phyloP scores from a whole-genome alignment of 1,284 basidiomycete genomes.

The Cronartium quercuum region DNA sequence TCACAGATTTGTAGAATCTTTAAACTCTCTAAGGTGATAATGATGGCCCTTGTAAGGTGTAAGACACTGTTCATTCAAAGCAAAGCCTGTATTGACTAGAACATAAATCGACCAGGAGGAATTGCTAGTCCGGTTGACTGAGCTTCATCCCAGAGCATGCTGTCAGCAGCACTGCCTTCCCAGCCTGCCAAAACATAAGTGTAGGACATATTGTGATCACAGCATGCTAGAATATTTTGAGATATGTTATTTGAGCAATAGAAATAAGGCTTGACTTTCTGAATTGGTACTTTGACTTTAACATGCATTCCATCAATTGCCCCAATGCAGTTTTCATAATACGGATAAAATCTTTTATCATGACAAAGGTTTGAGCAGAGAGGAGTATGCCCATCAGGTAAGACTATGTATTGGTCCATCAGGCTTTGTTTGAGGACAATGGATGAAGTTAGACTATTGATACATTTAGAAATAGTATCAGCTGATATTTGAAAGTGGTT shows the following conservation, averaged over 20 bases:
- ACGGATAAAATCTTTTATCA: neutral
- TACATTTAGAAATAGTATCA: neutral
- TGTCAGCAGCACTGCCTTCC: conserved; percentile 11
- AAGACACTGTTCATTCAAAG: conserved; percentile 25
- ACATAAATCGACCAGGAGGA: neutral
- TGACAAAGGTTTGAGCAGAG: neutral
- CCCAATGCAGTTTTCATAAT: neutral
- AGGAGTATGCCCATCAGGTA: too few relatives aligned
- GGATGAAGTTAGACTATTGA: neutral
- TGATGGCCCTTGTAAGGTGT: conserved; percentile 49
- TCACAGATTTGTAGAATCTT: too few relatives aligned
- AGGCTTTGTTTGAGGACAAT: neutral
- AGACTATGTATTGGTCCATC: neutral
- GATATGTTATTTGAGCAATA: conserved; percentile 45
- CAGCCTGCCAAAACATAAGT: conserved; percentile 12
- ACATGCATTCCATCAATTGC: neutral
- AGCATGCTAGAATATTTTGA: conserved; percentile 6
- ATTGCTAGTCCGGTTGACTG: too few relatives aligned
- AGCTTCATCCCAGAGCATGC: neutral
- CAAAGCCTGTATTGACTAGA: conserved; percentile 9
- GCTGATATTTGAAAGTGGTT: neutral
- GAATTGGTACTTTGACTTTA: conserved; percentile 10
- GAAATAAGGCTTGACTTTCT: conserved; percentile 40
- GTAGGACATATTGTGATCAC: conserved; percentile 11
- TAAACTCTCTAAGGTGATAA: conserved; percentile 52